Percentiles rank a stretch among this genome's conserved stretches.
phyloP scores from a whole-genome alignment of 495 filamentous ascomycete genomes.

The Daldinia concentrica region DNA sequence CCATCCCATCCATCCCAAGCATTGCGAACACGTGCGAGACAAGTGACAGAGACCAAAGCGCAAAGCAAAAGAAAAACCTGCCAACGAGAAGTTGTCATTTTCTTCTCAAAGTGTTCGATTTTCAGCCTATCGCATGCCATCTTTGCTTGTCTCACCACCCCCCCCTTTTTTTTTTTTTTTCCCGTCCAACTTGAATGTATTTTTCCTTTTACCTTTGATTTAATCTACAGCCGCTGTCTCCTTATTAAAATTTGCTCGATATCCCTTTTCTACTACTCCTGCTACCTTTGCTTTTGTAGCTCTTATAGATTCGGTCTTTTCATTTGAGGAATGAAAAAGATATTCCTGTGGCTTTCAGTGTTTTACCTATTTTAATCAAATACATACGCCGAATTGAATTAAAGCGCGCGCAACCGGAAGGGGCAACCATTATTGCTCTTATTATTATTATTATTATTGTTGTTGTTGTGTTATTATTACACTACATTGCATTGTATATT shows the following conservation, averaged over 20 bases:
- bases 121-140: constrained; percentile 32
- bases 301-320: neutral
- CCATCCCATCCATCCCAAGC: constrained; percentile 37
- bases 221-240: constrained; percentile 35
- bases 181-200: constrained; percentile 20
- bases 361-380: constrained; percentile 39
- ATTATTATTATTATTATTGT: constrained; percentile 1
- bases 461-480: neutral
- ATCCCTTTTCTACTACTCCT: neutral
- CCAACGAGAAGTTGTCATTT: constrained; percentile 22
- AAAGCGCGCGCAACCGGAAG: constrained; percentile 17
- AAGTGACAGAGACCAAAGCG: constrained; percentile 9
- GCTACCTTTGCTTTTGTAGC: constrained; percentile 13
- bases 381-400: constrained; percentile 3
- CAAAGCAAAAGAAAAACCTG: constrained; percentile 15
- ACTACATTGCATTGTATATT: constrained; percentile 11
- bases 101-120: constrained; percentile 8
- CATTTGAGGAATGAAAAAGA: constrained; percentile 19
- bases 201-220: constrained; percentile 13
- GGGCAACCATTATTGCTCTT: constrained; percentile 4
- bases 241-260: constrained; percentile 18
- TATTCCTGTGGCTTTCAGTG: constrained; percentile 33
- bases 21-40: constrained; percentile 39
- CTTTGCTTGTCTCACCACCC: constrained; percentile 10
- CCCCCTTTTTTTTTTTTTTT: constrained; percentile 42